Evolutionary conservation across 2,329 filamentous ascomycete genomes (phyloP), one percentile per base, ranked within the genome.

Genomic region (Claviceps maximensis): DNA sequence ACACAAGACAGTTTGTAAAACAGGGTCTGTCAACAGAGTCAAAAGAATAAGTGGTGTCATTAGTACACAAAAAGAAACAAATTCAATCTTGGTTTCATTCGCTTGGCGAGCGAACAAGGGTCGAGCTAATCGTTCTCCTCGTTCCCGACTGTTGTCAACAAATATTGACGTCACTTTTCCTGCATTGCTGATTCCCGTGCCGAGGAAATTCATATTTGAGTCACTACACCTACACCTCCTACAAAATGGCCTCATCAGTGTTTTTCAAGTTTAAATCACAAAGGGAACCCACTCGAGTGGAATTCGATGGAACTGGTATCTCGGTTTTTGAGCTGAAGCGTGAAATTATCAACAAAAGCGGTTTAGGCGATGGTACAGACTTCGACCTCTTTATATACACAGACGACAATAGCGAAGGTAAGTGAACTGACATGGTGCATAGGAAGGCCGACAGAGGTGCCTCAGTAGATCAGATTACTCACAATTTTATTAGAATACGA

Each of bases 191-290:
- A 59, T 57, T 53, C 56, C 56, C 59, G 59, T 66, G 61, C 61
- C 57, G 58, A 62, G 58, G 58, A 60, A 53, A 15, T 48, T 33
- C 54, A 52, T 13, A 33, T 25, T 25, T 38, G 42, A 51, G 57
- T 25, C 47, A 58, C 57, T 47, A 50, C 21, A 25, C 52, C 52
- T 25, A 29, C 44, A 46, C 15, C 74, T 49, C n/a, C 29, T 40
- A 82, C 41, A 47, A 65, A 65, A 96, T 96, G 90, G 82, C 89
- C 67, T 95, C 93, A 54, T 97, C 90, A 60, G 93, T 98, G 66
- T 97, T 96, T 74, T 98, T 96, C 87, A 95, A 95, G 74, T 98
- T 98, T 84, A 97, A 96, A 74, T 97, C 91, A 62, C 89, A 94
- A 68, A 96, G 89, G 74, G 93, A 97, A 67, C 88, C 89, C 56